Evolutionary conservation across 129 eudicot genomes (phyloP).

Genomic region (Smallanthus sonchifolius): DNA sequence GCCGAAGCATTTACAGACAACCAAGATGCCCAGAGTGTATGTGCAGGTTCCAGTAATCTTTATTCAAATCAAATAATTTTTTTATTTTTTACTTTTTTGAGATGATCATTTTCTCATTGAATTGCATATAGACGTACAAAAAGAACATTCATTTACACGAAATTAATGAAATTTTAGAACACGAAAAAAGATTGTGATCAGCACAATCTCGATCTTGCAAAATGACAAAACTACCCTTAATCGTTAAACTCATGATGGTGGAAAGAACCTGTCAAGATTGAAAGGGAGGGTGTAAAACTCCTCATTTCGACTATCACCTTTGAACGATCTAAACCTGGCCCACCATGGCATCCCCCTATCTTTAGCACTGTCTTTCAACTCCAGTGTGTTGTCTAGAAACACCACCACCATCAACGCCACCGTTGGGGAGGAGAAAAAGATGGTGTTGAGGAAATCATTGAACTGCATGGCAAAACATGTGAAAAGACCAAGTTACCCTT

Average conservation of each 20-base stretch:
- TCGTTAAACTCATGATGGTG: constrained; percentile 61
- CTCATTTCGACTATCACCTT: constrained; percentile 91
- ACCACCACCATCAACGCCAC: constrained; percentile 80
- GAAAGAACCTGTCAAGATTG: constrained; percentile 96
- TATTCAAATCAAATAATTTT: background rate
- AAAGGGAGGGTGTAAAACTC: constrained; percentile 99
- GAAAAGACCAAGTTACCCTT: constrained; percentile 6
- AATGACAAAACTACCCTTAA: constrained; percentile 28
- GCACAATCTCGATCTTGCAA: constrained; percentile 24
- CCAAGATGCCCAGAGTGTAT: constrained; percentile 91
- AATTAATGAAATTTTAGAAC: constrained; percentile 45
- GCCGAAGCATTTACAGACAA: constrained; percentile 72
- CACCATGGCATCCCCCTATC: constrained; percentile 99
- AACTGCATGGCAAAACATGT: constrained; percentile 50
- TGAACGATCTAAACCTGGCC: constrained; percentile 88
- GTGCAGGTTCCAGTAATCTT: constrained; percentile 50
- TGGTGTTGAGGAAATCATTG: constrained; percentile 88
- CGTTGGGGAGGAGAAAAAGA: constrained; percentile 84
- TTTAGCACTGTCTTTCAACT: constrained; percentile 81
- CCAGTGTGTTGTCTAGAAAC: constrained; percentile 95
- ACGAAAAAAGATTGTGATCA: constrained; percentile 42
- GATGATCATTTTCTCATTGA: background rate
- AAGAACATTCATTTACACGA: constrained; percentile 28
- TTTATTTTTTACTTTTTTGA: background rate
- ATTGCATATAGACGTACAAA: constrained; percentile 8